These are phyloP conservation scores for Ophiosphaerella herpotricha DNA, from an alignment of 2,329 filamentous ascomycete genomes.

Conservation along the genomic window DNA sequence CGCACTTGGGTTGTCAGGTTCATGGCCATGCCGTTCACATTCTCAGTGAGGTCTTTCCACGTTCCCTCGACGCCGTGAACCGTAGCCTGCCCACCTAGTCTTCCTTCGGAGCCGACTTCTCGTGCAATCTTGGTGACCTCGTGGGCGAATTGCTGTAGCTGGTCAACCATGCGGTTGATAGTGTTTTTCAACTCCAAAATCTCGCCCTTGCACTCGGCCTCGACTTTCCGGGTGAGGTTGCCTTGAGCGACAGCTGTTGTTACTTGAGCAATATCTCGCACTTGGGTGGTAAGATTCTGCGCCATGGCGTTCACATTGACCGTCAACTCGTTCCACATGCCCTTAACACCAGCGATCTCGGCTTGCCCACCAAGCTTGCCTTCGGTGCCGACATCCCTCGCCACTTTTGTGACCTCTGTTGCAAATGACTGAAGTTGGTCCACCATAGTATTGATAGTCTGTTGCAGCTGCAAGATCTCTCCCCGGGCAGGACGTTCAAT, in stretches of 20 bases:
- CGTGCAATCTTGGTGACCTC: constrained; percentile 59
- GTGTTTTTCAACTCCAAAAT: constrained; percentile 58
- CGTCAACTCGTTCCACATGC: constrained; percentile 69
- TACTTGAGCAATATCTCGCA: constrained; percentile 59
- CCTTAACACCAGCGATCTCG: constrained; percentile 67
- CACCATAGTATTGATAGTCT: constrained; percentile 77
- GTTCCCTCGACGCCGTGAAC: constrained; percentile 59
- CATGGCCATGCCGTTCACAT: constrained; percentile 60
- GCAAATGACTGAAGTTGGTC: constrained; percentile 68
- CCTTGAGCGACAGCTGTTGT: constrained; percentile 58
- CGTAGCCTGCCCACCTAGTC: constrained; percentile 57
- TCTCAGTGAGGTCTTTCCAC: constrained; percentile 60
- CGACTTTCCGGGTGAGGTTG: constrained; percentile 57
- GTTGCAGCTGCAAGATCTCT: constrained; percentile 93
- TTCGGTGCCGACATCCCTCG: constrained; percentile 67
- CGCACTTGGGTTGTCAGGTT: constrained; percentile 58
- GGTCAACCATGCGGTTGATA: constrained; percentile 60
- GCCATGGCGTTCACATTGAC: constrained; percentile 61
- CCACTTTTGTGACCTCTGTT: constrained; percentile 67
- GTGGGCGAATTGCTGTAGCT: constrained; percentile 57
- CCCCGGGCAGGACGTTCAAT: constrained; percentile 92
- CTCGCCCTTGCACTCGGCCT: constrained; percentile 58
- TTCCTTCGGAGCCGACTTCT: constrained; percentile 58
- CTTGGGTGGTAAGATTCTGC: constrained; percentile 58
- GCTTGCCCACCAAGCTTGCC: constrained; percentile 67